These are phyloP conservation scores for Sonneratia caseolaris DNA, from an alignment of 345 rosid genomes.

Conservation along the genomic window DNA sequence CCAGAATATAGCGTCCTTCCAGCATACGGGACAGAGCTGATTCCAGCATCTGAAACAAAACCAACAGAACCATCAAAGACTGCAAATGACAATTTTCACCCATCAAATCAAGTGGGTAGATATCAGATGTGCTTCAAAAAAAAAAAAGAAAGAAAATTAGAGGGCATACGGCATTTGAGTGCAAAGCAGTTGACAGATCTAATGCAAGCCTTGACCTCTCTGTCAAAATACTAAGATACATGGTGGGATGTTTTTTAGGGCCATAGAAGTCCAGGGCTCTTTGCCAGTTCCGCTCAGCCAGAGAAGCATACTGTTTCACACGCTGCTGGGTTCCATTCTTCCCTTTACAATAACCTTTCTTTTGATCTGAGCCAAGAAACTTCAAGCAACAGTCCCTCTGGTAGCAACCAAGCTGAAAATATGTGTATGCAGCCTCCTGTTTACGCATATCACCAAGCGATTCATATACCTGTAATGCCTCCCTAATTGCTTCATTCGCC, in stretches of 20 bases:
- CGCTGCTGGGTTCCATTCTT: slow-evolving; percentile 43
- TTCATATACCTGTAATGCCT: slow-evolving; percentile 77
- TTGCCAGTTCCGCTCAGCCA: slow-evolving; percentile 86
- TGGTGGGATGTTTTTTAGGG: slow-evolving; percentile 56
- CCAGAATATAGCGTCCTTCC: slow-evolving; percentile 34
- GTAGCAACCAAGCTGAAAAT: slow-evolving; percentile 79
- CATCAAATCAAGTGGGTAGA: neutral
- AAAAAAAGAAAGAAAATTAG: neutral
- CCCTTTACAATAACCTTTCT: slow-evolving; percentile 33
- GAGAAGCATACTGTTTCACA: slow-evolving; percentile 72
- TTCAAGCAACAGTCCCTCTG: slow-evolving; percentile 69
- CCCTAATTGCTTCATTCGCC: slow-evolving; percentile 85
- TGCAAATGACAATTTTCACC: neutral
- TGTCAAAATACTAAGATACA: slow-evolving; percentile 62
- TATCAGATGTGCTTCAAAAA: neutral
- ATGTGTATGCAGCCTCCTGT: slow-evolving; percentile 84
- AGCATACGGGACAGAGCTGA: slow-evolving; percentile 36
- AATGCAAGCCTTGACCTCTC: slow-evolving; percentile 64
- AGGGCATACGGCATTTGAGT: slow-evolving; percentile 43
- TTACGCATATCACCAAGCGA: slow-evolving; percentile 63
- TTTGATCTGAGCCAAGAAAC: slow-evolving; percentile 40
- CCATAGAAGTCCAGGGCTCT: slow-evolving; percentile 70
- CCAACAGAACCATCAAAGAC: neutral
- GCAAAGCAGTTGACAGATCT: slow-evolving; percentile 43
- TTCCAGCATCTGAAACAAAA: slow-evolving; percentile 57